These are phyloP conservation scores for Ilex asprella DNA, from an alignment of 257 asterid species.

Conservation along the genomic window DNA sequence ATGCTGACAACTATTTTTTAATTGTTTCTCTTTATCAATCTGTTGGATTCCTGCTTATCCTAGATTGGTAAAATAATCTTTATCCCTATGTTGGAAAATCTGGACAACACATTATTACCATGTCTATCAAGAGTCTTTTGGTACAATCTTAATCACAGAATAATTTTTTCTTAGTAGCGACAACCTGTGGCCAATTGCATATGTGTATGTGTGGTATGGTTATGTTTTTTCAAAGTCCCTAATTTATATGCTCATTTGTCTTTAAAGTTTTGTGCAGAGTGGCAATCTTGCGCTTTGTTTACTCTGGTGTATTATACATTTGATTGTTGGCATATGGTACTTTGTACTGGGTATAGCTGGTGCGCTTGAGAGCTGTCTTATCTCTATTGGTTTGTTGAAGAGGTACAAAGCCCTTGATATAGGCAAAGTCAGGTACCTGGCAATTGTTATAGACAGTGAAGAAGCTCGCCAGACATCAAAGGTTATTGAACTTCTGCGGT, in stretches of 20 bases:
- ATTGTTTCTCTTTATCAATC: too few relatives aligned
- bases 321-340: slow-evolving; percentile 60
- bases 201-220: background rate
- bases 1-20: too few relatives aligned
- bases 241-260: slow-evolving; percentile 19
- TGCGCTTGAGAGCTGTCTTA: slow-evolving; percentile 62
- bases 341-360: slow-evolving; percentile 34
- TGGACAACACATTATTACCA: too few relatives aligned
- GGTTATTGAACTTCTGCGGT: slow-evolving; percentile 61
- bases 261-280: slow-evolving; percentile 28
- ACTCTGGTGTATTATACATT: slow-evolving; percentile 63
- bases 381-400: slow-evolving; percentile 50
- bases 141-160: too few relatives aligned
- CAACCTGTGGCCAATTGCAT: background rate
- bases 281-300: slow-evolving; percentile 42
- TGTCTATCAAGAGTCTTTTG: too few relatives aligned
- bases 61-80: too few relatives aligned
- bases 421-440: slow-evolving; percentile 70
- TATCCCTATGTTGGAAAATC: too few relatives aligned
- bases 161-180: too few relatives aligned
- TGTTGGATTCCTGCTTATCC: too few relatives aligned
- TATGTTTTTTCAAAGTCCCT: background rate
- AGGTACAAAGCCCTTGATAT: slow-evolving; percentile 47
- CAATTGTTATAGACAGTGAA: slow-evolving; percentile 82
- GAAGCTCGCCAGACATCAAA: slow-evolving; percentile 66